A percentile compares a stretch with the other conserved stretches of the same genome.
Evolutionary conservation across 179 eudicot genomes (phyloP).

Genomic region (Patellifolia procumbens): DNA sequence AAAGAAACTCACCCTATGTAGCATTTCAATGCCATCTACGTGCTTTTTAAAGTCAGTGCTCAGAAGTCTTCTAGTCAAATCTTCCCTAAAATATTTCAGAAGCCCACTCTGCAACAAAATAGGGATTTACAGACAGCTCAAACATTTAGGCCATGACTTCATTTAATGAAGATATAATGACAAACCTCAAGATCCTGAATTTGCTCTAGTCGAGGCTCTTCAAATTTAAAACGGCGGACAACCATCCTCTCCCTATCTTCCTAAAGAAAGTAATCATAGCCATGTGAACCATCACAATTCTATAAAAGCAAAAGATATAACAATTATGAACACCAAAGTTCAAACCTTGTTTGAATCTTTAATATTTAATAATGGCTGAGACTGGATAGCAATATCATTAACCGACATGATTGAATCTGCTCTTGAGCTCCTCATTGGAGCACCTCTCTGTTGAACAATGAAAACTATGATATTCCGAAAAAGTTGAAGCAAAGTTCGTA

Average conservation of each 20-base stretch:
- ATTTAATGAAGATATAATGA: not conserved
- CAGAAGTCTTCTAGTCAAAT: constrained; percentile 76
- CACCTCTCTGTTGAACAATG: constrained; percentile 55
- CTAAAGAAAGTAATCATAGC: constrained; percentile 42
- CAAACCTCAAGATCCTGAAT: constrained; percentile 97
- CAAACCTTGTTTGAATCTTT: constrained; percentile 93
- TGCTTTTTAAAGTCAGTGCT: constrained; percentile 95
- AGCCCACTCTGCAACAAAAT: constrained; percentile 63
- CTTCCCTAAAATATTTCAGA: constrained; percentile 85
- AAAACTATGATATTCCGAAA: constrained; percentile 12
- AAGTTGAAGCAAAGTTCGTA: not conserved
- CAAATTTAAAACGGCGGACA: constrained; percentile 85
- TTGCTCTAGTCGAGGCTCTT: constrained; percentile 91
- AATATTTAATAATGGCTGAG: constrained; percentile 76
- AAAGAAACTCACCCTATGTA: constrained; percentile 69
- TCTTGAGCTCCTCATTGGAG: constrained; percentile 60
- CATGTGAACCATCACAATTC: not conserved
- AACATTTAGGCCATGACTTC: not conserved
- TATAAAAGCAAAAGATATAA: not conserved
- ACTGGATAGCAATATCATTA: constrained; percentile 80
- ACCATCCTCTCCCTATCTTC: constrained; percentile 93
- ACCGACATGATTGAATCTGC: constrained; percentile 82
- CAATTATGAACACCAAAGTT: not conserved
- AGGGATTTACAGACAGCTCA: not conserved
- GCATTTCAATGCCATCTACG: constrained; percentile 94